Percentiles rank a stretch among this genome's conserved stretches.
Conservation (phyloP, 495 filamentous ascomycete genomes). For the Acidiella bohemica region DNA sequence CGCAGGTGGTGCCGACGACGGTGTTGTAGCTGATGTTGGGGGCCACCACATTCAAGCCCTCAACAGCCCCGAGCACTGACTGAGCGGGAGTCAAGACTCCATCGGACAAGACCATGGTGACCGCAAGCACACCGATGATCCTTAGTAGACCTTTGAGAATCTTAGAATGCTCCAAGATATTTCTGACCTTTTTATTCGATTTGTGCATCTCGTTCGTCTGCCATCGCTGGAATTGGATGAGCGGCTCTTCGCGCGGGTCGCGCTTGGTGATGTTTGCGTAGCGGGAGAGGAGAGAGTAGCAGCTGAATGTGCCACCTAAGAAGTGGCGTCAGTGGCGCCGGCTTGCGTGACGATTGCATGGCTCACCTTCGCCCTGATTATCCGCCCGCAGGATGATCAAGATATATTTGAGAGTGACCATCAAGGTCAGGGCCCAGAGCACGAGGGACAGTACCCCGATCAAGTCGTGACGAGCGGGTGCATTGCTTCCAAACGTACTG, state of each 20-base stretch:
- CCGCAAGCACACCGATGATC: slow-evolving; percentile 51
- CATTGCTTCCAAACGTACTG: slow-evolving; percentile 3
- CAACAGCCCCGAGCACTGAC: slow-evolving; percentile 55
- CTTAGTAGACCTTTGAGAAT: slow-evolving; percentile 43
- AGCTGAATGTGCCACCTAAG: slow-evolving; percentile 55
- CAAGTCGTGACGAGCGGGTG: slow-evolving; percentile 40
- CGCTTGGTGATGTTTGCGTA: slow-evolving; percentile 49
- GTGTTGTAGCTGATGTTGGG: slow-evolving; percentile 38
- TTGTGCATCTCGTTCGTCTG: slow-evolving; percentile 38
- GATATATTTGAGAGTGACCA: slow-evolving; percentile 63
- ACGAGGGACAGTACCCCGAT: slow-evolving; percentile 59
- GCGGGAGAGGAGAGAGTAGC: slow-evolving; percentile 56
- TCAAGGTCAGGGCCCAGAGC: slow-evolving; percentile 59
- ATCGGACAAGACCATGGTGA: slow-evolving; percentile 49
- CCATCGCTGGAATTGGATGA: slow-evolving; percentile 45
- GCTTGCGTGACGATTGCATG: background rate
- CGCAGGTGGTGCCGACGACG: slow-evolving; percentile 54
- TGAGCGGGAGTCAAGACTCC: slow-evolving; percentile 40
- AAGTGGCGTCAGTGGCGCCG: background rate
- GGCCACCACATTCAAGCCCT: slow-evolving; percentile 44
- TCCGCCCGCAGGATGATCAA: slow-evolving; percentile 56
- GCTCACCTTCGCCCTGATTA: slow-evolving; percentile 50
- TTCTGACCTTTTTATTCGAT: slow-evolving; percentile 39
- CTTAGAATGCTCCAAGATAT: slow-evolving; percentile 42
- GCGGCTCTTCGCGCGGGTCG: slow-evolving; percentile 41